These are phyloP conservation scores for Curvularia spicifera DNA, from an alignment of 2,329 filamentous ascomycete species.

Conservation along the genomic window DNA sequence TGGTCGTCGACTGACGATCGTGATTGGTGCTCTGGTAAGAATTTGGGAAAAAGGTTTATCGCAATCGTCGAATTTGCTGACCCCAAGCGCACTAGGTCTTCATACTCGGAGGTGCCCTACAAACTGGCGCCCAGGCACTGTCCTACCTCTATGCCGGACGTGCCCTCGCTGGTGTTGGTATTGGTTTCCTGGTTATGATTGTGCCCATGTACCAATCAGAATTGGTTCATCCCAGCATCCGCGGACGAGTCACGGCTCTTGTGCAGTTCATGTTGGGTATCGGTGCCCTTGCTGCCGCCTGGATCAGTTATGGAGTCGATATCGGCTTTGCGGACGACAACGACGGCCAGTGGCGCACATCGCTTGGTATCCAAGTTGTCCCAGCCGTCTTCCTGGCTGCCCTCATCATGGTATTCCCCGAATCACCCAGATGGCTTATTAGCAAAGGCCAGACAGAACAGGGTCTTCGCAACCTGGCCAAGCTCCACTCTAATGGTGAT, in stretches of 20 bases:
- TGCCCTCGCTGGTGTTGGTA: slow-evolving; percentile 70
- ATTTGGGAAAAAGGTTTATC: too few species aligned
- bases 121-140: slow-evolving; percentile 69
- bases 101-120: slow-evolving; percentile 72
- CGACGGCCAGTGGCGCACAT: slow-evolving; percentile 65
- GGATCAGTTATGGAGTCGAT: slow-evolving; percentile 73
- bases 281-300: slow-evolving; percentile 73
- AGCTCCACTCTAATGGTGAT: slow-evolving; percentile 73
- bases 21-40: slow-evolving; percentile 69
- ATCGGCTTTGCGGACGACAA: slow-evolving; percentile 57
- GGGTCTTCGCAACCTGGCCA: slow-evolving; percentile 70
- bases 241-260: slow-evolving; percentile 74
- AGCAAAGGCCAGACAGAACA: slow-evolving; percentile 70
- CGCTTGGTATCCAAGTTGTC: slow-evolving; percentile 72
- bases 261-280: slow-evolving; percentile 86
- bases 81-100: slow-evolving; percentile 53
- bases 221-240: slow-evolving; percentile 77
- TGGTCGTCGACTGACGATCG: slow-evolving; percentile 74
- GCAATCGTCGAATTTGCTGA: background rate
- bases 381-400: slow-evolving; percentile 69
- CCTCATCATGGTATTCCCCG: slow-evolving; percentile 75
- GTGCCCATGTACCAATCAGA: slow-evolving; percentile 79
- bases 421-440: slow-evolving; percentile 73
- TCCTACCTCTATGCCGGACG: slow-evolving; percentile 73
- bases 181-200: slow-evolving; percentile 68